These are phyloP conservation scores for Camellia japonica DNA, from an alignment of 148 eudicot genomes.

Conservation along the genomic window DNA sequence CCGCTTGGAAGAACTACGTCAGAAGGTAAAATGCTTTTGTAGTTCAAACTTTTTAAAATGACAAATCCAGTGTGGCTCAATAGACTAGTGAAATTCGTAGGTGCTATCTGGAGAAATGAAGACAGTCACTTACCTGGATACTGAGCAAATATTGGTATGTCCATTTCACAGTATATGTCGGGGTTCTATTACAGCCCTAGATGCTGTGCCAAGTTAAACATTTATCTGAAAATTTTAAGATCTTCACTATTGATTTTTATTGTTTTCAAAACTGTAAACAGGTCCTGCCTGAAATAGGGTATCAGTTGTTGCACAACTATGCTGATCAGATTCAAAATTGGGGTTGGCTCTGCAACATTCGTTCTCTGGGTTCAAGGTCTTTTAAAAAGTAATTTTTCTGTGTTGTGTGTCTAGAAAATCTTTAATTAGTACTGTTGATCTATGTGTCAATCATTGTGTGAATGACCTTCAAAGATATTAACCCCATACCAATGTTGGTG, in stretches of 20 bases:
- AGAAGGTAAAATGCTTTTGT: constrained; percentile 48
- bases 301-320: constrained; percentile 79
- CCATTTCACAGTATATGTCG: neutral
- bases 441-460: neutral
- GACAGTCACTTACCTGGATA: constrained; percentile 72
- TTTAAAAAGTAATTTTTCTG: constrained; percentile 64
- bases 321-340: constrained; percentile 66
- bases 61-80: constrained; percentile 12
- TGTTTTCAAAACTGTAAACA: constrained; percentile 22
- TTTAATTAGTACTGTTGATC: neutral
- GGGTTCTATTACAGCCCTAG: constrained; percentile 2
- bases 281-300: constrained; percentile 84
- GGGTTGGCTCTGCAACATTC: constrained; percentile 97
- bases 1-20: constrained; percentile 84
- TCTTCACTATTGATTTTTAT: neutral
- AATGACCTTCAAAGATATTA: neutral
- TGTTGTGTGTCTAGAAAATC: neutral
- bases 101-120: constrained; percentile 78
- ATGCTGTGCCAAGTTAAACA: neutral
- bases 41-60: constrained; percentile 10
- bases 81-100: constrained; percentile 34
- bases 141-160: constrained; percentile 78
- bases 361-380: constrained; percentile 50
- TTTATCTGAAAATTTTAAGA: neutral
- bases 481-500: neutral